Conservation (phyloP, 768 basidiomycete genomes). For the Rhizopogon salebrosus region DNA sequence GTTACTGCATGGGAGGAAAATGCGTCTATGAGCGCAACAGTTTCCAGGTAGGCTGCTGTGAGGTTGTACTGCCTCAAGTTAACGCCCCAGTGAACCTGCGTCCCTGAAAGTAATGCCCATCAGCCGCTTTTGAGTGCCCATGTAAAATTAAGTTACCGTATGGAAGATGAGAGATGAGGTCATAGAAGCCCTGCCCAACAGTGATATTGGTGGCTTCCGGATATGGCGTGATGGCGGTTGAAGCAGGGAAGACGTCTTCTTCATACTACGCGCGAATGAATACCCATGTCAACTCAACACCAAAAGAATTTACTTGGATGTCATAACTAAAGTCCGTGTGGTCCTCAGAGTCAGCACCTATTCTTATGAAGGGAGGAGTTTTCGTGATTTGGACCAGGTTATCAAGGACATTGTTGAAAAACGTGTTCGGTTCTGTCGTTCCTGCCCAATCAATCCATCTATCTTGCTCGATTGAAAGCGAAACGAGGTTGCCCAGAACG, state of each 20-base stretch:
- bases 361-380: conserved; percentile 49
- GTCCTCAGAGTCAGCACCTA: conserved; percentile 55
- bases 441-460: conserved; percentile 69
- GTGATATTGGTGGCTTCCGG: conserved; percentile 61
- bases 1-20: conserved; percentile 39
- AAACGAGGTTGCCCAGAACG: conserved; percentile 45
- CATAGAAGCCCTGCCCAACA: conserved; percentile 55
- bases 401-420: conserved; percentile 55
- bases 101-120: conserved; percentile 32
- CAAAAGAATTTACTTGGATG: conserved; percentile 33
- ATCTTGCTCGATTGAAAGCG: conserved; percentile 68
- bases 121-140: neutral
- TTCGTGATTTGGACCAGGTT: conserved; percentile 52
- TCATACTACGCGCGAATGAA: conserved; percentile 30
- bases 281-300: neutral
- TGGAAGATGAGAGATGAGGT: conserved; percentile 47
- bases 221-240: conserved; percentile 48
- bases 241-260: conserved; percentile 45
- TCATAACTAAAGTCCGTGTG: conserved; percentile 49
- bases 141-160: conserved; percentile 26
- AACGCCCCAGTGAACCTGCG: conserved; percentile 62
- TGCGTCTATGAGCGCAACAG: conserved; percentile 41
- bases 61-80: conserved; percentile 55
- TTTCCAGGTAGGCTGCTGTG: conserved; percentile 43
- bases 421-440: conserved; percentile 42